These are phyloP conservation scores for Huntiella moniliformis DNA, from an alignment of 2,329 filamentous ascomycete genomes.

Conservation along the genomic window DNA sequence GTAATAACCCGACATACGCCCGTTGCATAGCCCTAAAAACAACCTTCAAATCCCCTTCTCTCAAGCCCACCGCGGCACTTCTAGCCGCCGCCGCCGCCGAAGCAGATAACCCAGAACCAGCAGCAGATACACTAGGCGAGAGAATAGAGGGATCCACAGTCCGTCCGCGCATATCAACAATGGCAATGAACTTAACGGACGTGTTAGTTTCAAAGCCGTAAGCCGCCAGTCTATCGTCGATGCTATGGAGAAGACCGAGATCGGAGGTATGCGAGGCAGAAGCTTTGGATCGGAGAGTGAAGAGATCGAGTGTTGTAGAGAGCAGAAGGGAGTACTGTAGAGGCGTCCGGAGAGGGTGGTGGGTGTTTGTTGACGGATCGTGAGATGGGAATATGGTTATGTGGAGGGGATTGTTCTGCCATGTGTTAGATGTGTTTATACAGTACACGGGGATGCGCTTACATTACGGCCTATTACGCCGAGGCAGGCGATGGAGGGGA, in stretches of 20 bases:
- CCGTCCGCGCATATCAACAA: slow-evolving; percentile 77
- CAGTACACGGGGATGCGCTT: slow-evolving; percentile 17
- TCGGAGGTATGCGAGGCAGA: slow-evolving; percentile 63
- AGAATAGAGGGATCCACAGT: slow-evolving; percentile 21
- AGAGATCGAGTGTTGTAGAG: slow-evolving; percentile 81
- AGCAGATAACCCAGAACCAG: too few species aligned
- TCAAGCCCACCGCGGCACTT: slow-evolving; percentile 41
- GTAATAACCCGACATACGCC: slow-evolving; percentile 73
- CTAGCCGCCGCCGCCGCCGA: neutral
- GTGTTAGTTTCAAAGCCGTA: slow-evolving; percentile 98
- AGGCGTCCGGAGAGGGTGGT: slow-evolving; percentile 43
- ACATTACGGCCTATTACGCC: slow-evolving; percentile 89
- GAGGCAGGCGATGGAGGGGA: slow-evolving; percentile 77
- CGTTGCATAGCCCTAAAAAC: slow-evolving; percentile 77
- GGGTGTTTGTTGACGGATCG: slow-evolving; percentile 33
- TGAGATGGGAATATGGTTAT: slow-evolving; percentile 73
- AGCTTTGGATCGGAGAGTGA: slow-evolving; percentile 63
- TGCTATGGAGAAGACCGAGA: slow-evolving; percentile 74
- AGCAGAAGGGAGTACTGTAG: slow-evolving; percentile 85
- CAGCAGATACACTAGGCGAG: slow-evolving; percentile 4
- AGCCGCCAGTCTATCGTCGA: slow-evolving; percentile 81
- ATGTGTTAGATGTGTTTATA: neutral
- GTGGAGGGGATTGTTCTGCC: slow-evolving; percentile 87
- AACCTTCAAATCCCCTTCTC: slow-evolving; percentile 73
- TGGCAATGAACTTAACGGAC: slow-evolving; percentile 71